Base-by-base conservation (phyloP, 2,329 filamentous ascomycete species). In the Pseudocercospora cruenta region DNA sequence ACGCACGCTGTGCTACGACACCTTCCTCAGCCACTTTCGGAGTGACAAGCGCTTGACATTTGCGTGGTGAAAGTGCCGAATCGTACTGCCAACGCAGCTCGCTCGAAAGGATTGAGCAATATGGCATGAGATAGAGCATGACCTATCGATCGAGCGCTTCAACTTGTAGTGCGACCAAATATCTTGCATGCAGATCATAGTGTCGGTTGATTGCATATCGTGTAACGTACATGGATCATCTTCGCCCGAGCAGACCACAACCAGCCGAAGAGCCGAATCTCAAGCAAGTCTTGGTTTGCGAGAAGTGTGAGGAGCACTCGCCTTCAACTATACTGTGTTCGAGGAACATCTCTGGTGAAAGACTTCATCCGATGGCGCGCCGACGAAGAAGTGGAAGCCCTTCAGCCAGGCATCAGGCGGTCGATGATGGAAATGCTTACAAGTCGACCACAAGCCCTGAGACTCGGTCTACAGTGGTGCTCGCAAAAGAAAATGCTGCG, bases 181-280 rank as follows among this genome's bases (percentile, higher is more conserved):
- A 58, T 58, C 55, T 24, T 58, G 55, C 55, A 21, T 58, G 55
- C 28, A 58, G 55, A 39, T 36, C 33, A 58, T 58, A 39, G 55
- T 26, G 55, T n/a, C 55, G 55, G 55, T 19, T 58, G 31, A 19
- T 19, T 43, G 55, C 55, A 58, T 58, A 39, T 24, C 43, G 31
- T 43, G 33, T 58, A 58, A 36, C 22, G 16, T 24, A n/a, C 8
- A 58, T 19, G 31, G 31, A 36, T 16, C n/a, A 39, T 19, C 16
- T 26, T 39, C 55, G 33, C 55, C 33, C 33, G 55, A 24, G 31
- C 55, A 24, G 55, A 58, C 22, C 55, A 58, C 55, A 19, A 36
- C 55, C 28, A n/a, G 7, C 31, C 28, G 31, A 55, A n/a, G 24
- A 21, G 26, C 16, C 22, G 51, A 33, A 43, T 4, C 2, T 43